phyloP scores from a whole-genome alignment of 768 basidiomycete genomes.

The Tubosaeta brunneosetosa region DNA sequence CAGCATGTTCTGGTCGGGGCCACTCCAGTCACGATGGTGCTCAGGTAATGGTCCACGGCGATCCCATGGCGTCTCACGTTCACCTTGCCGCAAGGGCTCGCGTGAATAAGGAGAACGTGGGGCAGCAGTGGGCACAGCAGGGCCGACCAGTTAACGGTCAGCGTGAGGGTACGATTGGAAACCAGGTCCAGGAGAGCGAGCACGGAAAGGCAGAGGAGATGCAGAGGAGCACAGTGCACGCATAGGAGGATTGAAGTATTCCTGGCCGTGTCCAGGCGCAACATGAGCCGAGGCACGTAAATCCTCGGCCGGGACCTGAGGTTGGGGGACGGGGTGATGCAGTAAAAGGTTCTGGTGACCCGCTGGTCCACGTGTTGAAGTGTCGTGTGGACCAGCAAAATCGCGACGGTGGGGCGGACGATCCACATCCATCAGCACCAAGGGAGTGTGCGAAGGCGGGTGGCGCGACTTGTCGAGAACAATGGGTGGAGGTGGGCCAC shows the following conservation, averaged over 20 bases:
- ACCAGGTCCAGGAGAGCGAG: slow-evolving; percentile 32
- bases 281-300: slow-evolving; percentile 40
- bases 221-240: too few species aligned
- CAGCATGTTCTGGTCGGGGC: too few species aligned
- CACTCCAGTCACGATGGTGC: too few species aligned
- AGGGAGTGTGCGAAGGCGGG: slow-evolving; percentile 36
- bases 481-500: too few species aligned
- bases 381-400: slow-evolving; percentile 47
- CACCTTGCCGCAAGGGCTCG: too few species aligned
- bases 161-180: slow-evolving; percentile 43
- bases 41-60: too few species aligned
- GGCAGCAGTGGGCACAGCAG: slow-evolving; percentile 42
- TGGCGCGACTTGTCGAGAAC: too few species aligned
- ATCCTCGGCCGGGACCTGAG: slow-evolving; percentile 50
- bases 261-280: slow-evolving; percentile 15
- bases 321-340: slow-evolving; percentile 57
- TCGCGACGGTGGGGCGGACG: slow-evolving; percentile 53
- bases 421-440: slow-evolving; percentile 77
- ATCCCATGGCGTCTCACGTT: too few species aligned
- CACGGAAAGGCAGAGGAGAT: too few species aligned
- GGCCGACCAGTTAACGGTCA: slow-evolving; percentile 40
- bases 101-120: background rate
- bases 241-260: too few species aligned
- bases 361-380: slow-evolving; percentile 44
- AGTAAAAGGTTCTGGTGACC: slow-evolving; percentile 42